These are phyloP conservation scores for Phoma sp. DNA, from an alignment of 2,329 filamentous ascomycete species.

Conservation along the genomic window DNA sequence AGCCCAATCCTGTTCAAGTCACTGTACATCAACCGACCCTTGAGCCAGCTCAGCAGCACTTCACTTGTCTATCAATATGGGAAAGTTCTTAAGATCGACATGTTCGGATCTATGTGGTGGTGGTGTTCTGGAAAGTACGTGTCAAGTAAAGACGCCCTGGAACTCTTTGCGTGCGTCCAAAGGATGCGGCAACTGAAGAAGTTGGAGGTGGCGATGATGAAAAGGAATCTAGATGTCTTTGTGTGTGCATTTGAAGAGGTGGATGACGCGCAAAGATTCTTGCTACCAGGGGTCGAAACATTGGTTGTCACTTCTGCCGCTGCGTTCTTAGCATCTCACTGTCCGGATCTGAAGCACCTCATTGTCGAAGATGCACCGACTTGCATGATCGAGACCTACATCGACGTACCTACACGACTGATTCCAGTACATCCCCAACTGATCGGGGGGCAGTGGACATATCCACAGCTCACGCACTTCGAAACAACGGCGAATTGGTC, in stretches of 20 bases:
- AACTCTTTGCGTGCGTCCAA: slow-evolving; percentile 18
- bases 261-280: slow-evolving; percentile 2
- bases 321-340: slow-evolving; percentile 21
- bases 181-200: slow-evolving; percentile 11
- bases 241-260: slow-evolving; percentile 12
- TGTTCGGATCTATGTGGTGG: slow-evolving; percentile 29
- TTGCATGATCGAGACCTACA: slow-evolving; percentile 24
- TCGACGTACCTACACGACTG: slow-evolving; percentile 12
- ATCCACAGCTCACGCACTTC: slow-evolving; percentile 14
- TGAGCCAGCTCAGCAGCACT: slow-evolving; percentile 18
- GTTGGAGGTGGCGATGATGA: slow-evolving; percentile 29
- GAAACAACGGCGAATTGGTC: slow-evolving; percentile 25
- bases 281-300: slow-evolving; percentile 9
- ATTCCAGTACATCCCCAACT: slow-evolving; percentile 4
- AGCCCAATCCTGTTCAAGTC: slow-evolving; percentile 20
- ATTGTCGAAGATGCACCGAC: slow-evolving; percentile 16
- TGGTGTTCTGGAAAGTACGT: slow-evolving; percentile 27
- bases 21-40: slow-evolving; percentile 21
- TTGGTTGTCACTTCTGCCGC: slow-evolving; percentile 18
- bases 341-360: slow-evolving; percentile 18
- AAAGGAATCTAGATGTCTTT: slow-evolving; percentile 27
- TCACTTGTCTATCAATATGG: slow-evolving; percentile 11
- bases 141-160: slow-evolving; percentile 21
- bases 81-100: slow-evolving; percentile 22
- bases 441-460: not conserved